Evolutionary conservation across 23 red algal species (phyloP).

Genomic region (Agarophyton chilense): DNA sequence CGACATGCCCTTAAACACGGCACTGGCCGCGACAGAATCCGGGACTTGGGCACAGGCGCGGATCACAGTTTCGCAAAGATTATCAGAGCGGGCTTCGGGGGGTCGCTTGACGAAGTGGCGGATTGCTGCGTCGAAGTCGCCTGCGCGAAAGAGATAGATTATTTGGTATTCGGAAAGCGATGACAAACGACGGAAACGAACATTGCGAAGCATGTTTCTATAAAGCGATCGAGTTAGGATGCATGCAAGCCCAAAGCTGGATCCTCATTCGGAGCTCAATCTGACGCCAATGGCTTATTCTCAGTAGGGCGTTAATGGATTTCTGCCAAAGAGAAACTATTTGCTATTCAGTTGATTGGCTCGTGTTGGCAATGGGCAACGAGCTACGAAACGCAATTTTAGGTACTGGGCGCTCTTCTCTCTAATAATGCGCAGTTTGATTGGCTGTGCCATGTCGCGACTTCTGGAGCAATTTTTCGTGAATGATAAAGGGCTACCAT

Average conservation of each 20-base stretch:
- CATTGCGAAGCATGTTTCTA: neutral
- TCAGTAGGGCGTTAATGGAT: too few relatives aligned
- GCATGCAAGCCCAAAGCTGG: neutral
- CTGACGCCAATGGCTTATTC: neutral
- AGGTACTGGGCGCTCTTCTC: neutral
- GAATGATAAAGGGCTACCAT: too few relatives aligned
- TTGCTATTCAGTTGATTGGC: too few relatives aligned
- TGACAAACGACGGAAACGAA: neutral
- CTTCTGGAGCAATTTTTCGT: neutral
- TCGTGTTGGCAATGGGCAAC: too few relatives aligned
- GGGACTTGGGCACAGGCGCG: slow-evolving; percentile 67
- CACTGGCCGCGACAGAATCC: slow-evolving; percentile 54
- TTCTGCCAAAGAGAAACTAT: too few relatives aligned
- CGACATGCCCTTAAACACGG: slow-evolving; percentile 36
- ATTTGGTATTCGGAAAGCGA: slow-evolving; percentile 37
- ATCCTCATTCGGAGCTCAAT: neutral
- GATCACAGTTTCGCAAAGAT: slow-evolving; percentile 53
- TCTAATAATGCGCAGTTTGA: too few relatives aligned
- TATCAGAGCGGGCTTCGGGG: neutral
- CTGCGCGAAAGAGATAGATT: slow-evolving; percentile 37
- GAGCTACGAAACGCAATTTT: too few relatives aligned
- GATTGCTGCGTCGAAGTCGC: slow-evolving; percentile 40
- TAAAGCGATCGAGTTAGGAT: neutral
- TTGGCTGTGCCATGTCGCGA: neutral
- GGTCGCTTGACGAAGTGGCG: slow-evolving; percentile 34